These are phyloP conservation scores for Lactuca saligna DNA, from an alignment of 129 eudicot genomes.

Conservation along the genomic window DNA sequence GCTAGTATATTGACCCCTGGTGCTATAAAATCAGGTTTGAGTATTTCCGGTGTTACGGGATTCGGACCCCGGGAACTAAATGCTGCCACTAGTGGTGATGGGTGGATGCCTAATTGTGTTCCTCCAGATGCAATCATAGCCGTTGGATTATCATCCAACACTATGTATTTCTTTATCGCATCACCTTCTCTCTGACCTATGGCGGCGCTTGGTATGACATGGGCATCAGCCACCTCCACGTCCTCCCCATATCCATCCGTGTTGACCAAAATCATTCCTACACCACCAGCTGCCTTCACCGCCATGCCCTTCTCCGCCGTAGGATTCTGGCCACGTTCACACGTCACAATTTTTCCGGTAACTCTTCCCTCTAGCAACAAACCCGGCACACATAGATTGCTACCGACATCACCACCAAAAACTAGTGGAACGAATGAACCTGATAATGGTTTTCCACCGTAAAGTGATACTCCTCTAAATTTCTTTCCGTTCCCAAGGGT, in stretches of 20 bases:
- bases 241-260: constrained; percentile 63
- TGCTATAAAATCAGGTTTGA: constrained; percentile 80
- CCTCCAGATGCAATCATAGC: constrained; percentile 52
- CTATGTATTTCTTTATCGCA: constrained; percentile 52
- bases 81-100: constrained; percentile 82
- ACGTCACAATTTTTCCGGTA: constrained; percentile 72
- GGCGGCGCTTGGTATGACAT: constrained; percentile 57
- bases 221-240: constrained; percentile 63
- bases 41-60: constrained; percentile 65
- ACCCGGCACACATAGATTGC: constrained; percentile 53
- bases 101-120: constrained; percentile 65
- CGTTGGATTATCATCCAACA: constrained; percentile 40
- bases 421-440: constrained; percentile 44
- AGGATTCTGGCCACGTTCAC: constrained; percentile 60
- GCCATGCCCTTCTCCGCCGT: constrained; percentile 58
- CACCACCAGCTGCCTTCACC: constrained; percentile 70
- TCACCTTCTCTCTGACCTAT: constrained; percentile 60
- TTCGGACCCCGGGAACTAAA: constrained; percentile 88
- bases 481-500: constrained; percentile 66
- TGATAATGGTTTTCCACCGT: constrained; percentile 53
- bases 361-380: constrained; percentile 44
- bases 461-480: constrained; percentile 54
- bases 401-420: constrained; percentile 49
- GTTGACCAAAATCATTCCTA: constrained; percentile 74
- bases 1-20: constrained; percentile 88